Percentiles rank a stretch among this genome's conserved stretches.
These are phyloP conservation scores for Adenanthera pavonina DNA, from an alignment of 306 rosid genomes.

Conservation along the genomic window DNA sequence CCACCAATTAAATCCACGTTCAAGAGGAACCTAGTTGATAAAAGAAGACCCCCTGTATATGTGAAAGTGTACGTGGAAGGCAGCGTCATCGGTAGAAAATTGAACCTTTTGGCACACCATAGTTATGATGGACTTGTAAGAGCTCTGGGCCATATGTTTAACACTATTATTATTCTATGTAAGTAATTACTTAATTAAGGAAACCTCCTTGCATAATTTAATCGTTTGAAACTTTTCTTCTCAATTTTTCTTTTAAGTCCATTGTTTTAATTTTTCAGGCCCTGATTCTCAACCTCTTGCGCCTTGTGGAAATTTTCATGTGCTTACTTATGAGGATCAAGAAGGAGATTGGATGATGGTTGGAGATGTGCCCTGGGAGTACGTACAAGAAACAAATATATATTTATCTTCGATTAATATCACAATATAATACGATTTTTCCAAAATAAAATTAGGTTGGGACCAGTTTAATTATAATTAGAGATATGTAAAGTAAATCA, in stretches of 20 bases:
- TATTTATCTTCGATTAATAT: too few species aligned
- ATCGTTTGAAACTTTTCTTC: constrained; percentile 1
- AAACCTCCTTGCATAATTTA: not conserved
- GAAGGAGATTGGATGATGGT: not conserved
- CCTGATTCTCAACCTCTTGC: constrained; percentile 40
- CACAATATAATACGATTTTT: too few species aligned
- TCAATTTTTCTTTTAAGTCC: not conserved
- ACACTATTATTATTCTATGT: constrained; percentile 47
- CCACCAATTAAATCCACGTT: too few species aligned
- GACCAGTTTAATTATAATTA: too few species aligned
- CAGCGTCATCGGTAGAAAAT: constrained; percentile 53
- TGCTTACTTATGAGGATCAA: constrained; percentile 51
- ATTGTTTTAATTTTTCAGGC: constrained; percentile 20
- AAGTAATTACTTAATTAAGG: constrained; percentile 11
- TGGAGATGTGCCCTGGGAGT: not conserved
- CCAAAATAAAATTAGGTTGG: too few species aligned
- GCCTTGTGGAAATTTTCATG: constrained; percentile 44
- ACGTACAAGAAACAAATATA: not conserved
- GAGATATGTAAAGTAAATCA: too few species aligned
- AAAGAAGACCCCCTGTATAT: not conserved
- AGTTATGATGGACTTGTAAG: constrained; percentile 51
- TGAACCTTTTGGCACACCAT: constrained; percentile 49
- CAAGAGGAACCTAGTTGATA: too few species aligned
- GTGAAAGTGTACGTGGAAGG: constrained; percentile 58
- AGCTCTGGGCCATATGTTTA: constrained; percentile 51